Conservation (phyloP, 2,329 filamentous ascomycete species). For the Fusarium xyrophilum region DNA sequence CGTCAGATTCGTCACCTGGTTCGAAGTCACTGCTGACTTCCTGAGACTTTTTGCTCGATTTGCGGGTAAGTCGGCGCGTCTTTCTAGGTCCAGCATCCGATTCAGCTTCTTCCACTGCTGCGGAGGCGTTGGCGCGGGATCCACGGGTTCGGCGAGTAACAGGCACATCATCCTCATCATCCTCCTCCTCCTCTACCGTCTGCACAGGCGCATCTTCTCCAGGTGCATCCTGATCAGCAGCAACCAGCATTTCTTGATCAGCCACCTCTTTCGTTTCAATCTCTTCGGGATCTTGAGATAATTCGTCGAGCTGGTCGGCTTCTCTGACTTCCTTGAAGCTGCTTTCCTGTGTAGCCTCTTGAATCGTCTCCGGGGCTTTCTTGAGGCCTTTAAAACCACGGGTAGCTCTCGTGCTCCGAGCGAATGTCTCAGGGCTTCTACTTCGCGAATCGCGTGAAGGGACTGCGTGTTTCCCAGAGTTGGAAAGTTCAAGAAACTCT, state of each 20-base stretch:
- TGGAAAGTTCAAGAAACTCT: constrained; percentile 64
- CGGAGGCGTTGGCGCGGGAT: constrained; percentile 43
- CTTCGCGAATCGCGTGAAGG: constrained; percentile 59
- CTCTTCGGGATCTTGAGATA: constrained; percentile 45
- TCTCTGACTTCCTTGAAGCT: constrained; percentile 48
- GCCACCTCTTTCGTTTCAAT: constrained; percentile 43
- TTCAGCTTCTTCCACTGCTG: constrained; percentile 43
- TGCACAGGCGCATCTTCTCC: constrained; percentile 44
- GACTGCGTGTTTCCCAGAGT: constrained; percentile 65
- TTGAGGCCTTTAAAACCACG: constrained; percentile 61
- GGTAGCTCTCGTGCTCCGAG: constrained; percentile 53
- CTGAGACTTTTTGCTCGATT: constrained; percentile 55
- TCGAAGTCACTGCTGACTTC: constrained; percentile 69
- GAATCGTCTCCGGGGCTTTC: constrained; percentile 56
- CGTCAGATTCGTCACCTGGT: constrained; percentile 65
- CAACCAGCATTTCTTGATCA: constrained; percentile 43
- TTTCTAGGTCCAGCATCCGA: constrained; percentile 44
- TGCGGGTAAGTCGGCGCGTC: constrained; percentile 57
- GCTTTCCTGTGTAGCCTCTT: constrained; percentile 63
- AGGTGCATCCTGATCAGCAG: constrained; percentile 39
- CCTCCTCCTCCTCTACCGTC: constrained; percentile 47
- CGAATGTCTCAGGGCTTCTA: constrained; percentile 61
- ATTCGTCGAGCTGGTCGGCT: constrained; percentile 49
- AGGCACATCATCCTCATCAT: constrained; percentile 59
- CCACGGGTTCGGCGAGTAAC: constrained; percentile 56